phyloP scores from a whole-genome alignment of 768 basidiomycete genomes.

The Serendipita sp. region DNA sequence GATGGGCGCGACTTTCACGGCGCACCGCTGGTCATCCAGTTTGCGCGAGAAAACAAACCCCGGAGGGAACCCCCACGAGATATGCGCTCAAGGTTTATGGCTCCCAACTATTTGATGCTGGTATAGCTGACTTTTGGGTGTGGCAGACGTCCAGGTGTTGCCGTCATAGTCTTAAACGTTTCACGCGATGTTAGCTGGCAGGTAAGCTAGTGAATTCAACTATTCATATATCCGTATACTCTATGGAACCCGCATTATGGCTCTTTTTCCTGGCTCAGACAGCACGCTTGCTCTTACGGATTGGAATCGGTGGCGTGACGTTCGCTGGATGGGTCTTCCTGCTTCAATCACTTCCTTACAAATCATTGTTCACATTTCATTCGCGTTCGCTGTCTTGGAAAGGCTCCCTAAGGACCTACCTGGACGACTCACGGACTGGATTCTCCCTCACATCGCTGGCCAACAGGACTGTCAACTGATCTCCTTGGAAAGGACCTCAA shows the following conservation, averaged over 20 bases:
- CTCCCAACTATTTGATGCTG: neutral
- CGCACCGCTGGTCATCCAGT: conserved; percentile 52
- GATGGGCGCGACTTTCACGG: neutral
- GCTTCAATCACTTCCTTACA: neutral
- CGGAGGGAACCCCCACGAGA: conserved; percentile 38
- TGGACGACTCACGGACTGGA: neutral
- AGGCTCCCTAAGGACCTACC: neutral
- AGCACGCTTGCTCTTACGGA: too few species aligned
- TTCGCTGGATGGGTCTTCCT: too few species aligned
- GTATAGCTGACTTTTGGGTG: neutral
- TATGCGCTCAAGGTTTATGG: neutral
- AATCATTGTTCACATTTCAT: neutral
- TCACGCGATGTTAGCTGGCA: conserved; percentile 97
- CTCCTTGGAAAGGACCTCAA: conserved; percentile 61
- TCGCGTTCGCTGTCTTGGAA: neutral
- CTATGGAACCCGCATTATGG: too few species aligned
- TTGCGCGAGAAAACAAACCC: conserved; percentile 81
- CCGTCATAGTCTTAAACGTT: conserved; percentile 73
- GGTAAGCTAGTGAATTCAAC: conserved; percentile 31
- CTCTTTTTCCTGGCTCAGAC: too few species aligned
- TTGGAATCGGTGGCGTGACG: too few species aligned
- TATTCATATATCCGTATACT: neutral
- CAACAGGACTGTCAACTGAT: neutral
- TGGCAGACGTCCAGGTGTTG: conserved; percentile 38
- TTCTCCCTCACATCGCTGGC: neutral